Evolutionary conservation across 768 basidiomycete species (phyloP).

Genomic region (Sistotremastrum niveocremeum): DNA sequence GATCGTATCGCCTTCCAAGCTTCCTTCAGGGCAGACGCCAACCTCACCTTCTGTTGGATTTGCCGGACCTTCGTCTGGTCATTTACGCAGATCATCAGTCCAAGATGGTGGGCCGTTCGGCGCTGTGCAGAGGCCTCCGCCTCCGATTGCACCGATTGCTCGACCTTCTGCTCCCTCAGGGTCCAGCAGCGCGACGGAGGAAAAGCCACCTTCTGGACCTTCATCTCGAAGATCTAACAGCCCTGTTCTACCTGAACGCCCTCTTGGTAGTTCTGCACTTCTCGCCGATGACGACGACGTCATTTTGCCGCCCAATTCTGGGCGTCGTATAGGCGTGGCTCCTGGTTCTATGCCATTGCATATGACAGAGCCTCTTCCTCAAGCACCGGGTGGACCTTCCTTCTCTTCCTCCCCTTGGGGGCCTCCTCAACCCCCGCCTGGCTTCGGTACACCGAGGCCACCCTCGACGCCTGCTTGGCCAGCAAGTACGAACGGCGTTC

Average conservation of each 20-base stretch:
- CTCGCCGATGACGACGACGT: constrained; percentile 75
- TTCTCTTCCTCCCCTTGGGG: too few relatives aligned
- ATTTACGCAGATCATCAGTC: constrained; percentile 5
- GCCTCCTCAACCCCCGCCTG: too few relatives aligned
- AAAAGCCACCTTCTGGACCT: constrained; percentile 32
- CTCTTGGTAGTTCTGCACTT: constrained; percentile 65
- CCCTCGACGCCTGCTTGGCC: too few relatives aligned
- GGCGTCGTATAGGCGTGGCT: constrained; percentile 24
- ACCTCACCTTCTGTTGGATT: not conserved
- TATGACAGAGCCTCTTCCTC: too few relatives aligned
- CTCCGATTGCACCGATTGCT: constrained; percentile 53
- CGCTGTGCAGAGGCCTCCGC: constrained; percentile 4
- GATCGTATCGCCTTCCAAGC: not conserved
- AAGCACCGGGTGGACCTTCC: too few relatives aligned
- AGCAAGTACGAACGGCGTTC: too few relatives aligned
- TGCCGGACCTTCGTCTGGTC: constrained; percentile 1
- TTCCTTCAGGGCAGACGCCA: not conserved
- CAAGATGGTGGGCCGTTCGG: constrained; percentile 5
- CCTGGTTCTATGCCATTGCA: constrained; percentile 19
- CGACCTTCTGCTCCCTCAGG: constrained; percentile 28
- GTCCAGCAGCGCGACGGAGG: constrained; percentile 29
- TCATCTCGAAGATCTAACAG: constrained; percentile 36
- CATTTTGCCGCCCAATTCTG: constrained; percentile 28
- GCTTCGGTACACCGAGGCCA: too few relatives aligned
- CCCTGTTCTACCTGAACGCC: constrained; percentile 33